phyloP scores from a whole-genome alignment of 345 rosid genomes.

The Populus ilicifolia region DNA sequence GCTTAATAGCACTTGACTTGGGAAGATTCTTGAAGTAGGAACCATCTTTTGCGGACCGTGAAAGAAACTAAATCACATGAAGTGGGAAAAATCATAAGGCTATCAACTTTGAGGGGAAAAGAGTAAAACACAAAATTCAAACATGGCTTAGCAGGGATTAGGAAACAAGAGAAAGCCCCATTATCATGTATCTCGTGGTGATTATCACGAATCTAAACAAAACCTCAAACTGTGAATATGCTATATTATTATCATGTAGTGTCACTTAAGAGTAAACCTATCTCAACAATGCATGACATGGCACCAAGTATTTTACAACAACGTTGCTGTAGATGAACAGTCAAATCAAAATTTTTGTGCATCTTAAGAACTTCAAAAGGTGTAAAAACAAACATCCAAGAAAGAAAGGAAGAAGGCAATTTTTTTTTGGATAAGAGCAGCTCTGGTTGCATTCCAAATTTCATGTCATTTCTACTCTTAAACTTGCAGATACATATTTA shows the following conservation, averaged over 20 bases:
- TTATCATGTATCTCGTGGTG: not conserved
- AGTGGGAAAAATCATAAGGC: not conserved
- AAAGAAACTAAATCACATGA: slow-evolving; percentile 41
- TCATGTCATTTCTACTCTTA: not conserved
- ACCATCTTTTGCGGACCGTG: slow-evolving; percentile 64
- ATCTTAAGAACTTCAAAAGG: not conserved
- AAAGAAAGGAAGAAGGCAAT: not conserved
- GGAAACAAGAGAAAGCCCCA: not conserved
- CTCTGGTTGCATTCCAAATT: not conserved
- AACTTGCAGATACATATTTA: not conserved
- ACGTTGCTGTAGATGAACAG: not conserved
- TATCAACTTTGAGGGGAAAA: not conserved
- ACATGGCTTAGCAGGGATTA: not conserved
- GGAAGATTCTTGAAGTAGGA: slow-evolving; percentile 73
- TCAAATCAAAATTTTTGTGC: not conserved
- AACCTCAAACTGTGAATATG: not conserved
- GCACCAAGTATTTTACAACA: not conserved
- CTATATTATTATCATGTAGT: not conserved
- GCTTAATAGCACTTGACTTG: slow-evolving; percentile 79
- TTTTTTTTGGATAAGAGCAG: not conserved
- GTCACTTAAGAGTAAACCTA: not conserved
- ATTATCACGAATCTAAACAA: not conserved
- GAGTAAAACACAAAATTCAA: not conserved
- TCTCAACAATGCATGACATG: not conserved
- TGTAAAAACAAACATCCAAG: not conserved